Evolutionary conservation across 1,284 basidiomycete species (phyloP), one percentile per base, ranked within the genome.

Genomic region (Ceratobasidium sp.): DNA sequence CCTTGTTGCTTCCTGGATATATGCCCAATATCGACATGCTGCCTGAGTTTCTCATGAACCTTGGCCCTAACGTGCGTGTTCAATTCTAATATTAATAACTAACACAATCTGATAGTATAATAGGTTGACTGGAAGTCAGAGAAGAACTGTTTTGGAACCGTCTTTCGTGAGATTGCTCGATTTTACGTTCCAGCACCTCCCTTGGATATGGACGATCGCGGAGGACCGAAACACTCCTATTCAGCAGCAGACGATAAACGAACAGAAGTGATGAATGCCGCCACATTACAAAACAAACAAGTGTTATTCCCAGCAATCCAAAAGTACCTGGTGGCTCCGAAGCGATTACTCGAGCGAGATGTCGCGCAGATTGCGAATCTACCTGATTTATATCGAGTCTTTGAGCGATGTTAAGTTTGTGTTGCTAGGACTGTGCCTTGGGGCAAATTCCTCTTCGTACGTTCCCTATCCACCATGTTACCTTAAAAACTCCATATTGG

Each of bases 41-140:
- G 14, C 97, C 96, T 0, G 86, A 90, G 62, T 94, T 97, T 77
- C 85, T 96, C 54, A 92, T 97, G 89, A 89, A 94, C 44, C 87
- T 97, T 1, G 95, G 94, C 0, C 92, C 94, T 24, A 90, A 94
- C 85, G 94, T 93, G 76, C 78, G 84, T 80, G 0, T 24, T 1
- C 19, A 22, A n/a, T 19, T 41, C 24, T 22, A 22, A 41, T 4
- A 11, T 22, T 33, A 54, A 31, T 2, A 33, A 29, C 7, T 27
- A 2, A 53, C 73, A 82, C 45, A 73, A 24, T 17, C 79, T 33
- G 75, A 83, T 27, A 31, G 81, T 79, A 33, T 76, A 78, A 1
- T 79, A 97, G 90, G 95, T 98, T 33, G 86, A 96, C 79, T 99
- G 97, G 97, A 86, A 86, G 8, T 86, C 89, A 1, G 98, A 99